Evolutionary conservation across 2,329 filamentous ascomycete species (phyloP).

Genomic region (Alternaria brassicicola): DNA sequence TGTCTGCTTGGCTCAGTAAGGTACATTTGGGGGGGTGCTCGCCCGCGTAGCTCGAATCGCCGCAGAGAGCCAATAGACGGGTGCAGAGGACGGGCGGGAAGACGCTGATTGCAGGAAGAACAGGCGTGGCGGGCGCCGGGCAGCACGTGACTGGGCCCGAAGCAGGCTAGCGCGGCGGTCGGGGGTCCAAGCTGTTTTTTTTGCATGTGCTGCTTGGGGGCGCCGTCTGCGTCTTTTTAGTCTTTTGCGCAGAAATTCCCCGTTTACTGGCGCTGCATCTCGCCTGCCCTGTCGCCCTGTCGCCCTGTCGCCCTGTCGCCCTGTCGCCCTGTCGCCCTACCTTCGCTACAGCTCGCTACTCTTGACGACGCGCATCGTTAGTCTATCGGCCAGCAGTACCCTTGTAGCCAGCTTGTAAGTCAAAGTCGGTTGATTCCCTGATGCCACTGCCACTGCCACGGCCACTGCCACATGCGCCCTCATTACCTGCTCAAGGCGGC

Average conservation of each 20-base stretch:
- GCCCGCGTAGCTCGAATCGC: neutral
- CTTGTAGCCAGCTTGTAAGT: slow-evolving; percentile 8
- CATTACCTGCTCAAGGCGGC: slow-evolving; percentile 30
- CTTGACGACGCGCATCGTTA: too few relatives aligned
- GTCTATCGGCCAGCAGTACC: neutral
- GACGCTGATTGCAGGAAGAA: slow-evolving; percentile 28
- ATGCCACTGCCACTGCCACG: slow-evolving; percentile 34
- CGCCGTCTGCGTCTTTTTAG: slow-evolving; percentile 5
- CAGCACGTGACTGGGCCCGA: slow-evolving; percentile 8
- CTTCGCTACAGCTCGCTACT: too few relatives aligned
- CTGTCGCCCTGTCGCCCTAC: too few relatives aligned
- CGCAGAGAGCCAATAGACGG: slow-evolving; percentile 12
- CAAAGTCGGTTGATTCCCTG: slow-evolving; percentile 8
- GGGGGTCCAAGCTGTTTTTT: slow-evolving; percentile 1
- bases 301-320: too few relatives aligned
- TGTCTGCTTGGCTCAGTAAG: slow-evolving; percentile 13
- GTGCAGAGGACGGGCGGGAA: slow-evolving; percentile 8
- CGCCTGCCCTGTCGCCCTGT: neutral
- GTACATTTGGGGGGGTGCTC: slow-evolving; percentile 5
- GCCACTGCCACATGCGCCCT: slow-evolving; percentile 32
- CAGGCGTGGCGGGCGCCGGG: slow-evolving; percentile 5
- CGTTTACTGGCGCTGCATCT: neutral
- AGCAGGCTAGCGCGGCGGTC: neutral
- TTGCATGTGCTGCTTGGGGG: neutral
- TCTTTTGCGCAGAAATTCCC: neutral